Percentiles rank a stretch among this genome's conserved stretches.
phyloP scores from a whole-genome alignment of 768 basidiomycete species.

The Fistulinella prunicolor region DNA sequence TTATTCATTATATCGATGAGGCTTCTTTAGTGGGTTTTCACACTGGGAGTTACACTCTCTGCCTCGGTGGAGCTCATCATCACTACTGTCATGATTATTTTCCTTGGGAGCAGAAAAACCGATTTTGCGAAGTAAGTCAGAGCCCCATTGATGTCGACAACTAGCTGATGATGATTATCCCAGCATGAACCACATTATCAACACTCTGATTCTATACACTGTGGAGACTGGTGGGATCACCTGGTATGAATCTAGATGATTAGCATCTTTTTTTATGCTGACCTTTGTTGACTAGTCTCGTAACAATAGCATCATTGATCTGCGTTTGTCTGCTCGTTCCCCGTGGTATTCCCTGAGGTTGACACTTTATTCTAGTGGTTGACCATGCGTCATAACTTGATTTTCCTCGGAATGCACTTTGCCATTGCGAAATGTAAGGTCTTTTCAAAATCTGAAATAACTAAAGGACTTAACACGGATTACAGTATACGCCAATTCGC shows the following conservation, averaged over 20 bases:
- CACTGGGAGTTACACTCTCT: conserved; percentile 29
- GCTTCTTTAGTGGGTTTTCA: conserved; percentile 30
- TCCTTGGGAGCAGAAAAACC: conserved; percentile 32
- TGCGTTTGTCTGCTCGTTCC: conserved; percentile 21
- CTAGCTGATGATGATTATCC: neutral
- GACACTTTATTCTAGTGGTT: conserved; percentile 22
- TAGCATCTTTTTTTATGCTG: neutral
- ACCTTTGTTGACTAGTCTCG: conserved; percentile 19
- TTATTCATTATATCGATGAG: neutral
- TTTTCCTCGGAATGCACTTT: conserved; percentile 36
- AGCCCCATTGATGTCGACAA: neutral
- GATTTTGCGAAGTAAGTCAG: conserved; percentile 26
- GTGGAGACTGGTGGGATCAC: conserved; percentile 53
- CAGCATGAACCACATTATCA: conserved; percentile 50
- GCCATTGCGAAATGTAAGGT: conserved; percentile 32
- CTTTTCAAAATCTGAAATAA: neutral
- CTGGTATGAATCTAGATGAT: conserved; percentile 23
- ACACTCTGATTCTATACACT: conserved; percentile 48
- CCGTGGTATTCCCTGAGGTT: neutral
- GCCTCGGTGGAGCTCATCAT: conserved; percentile 35
- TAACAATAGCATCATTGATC: conserved; percentile 32
- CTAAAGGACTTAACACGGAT: neutral
- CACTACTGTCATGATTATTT: conserved; percentile 29
- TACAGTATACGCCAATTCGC: conserved; percentile 33
- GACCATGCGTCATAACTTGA: conserved; percentile 34